phyloP scores from a whole-genome alignment of 225 moss, liverwort and hornwort species.

The Marchantia paleacea region DNA sequence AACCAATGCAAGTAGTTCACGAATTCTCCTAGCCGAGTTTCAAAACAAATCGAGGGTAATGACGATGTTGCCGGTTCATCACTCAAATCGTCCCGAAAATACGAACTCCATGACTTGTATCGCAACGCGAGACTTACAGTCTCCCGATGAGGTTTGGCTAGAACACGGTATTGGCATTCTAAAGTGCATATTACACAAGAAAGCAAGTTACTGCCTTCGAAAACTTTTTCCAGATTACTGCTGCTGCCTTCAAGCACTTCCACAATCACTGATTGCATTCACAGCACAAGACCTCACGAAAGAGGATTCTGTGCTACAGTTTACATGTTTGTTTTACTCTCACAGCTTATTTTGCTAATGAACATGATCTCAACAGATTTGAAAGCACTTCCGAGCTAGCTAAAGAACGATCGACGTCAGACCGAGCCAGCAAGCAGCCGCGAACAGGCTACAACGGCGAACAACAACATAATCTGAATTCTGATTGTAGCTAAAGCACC shows the following conservation, averaged over 20 bases:
- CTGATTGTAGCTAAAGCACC: not conserved
- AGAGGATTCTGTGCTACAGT: not conserved
- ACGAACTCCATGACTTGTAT: not conserved
- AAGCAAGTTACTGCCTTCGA: not conserved
- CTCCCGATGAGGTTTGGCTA: not conserved
- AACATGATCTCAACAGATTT: not conserved
- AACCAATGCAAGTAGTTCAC: not conserved
- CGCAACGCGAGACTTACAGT: not conserved
- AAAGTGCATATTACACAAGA: not conserved
- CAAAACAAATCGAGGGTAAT: not conserved
- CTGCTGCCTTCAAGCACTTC: not conserved
- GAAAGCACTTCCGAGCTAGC: not conserved
- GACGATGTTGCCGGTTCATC: not conserved
- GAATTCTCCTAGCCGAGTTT: not conserved
- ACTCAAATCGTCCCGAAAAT: not conserved
- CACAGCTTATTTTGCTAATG: not conserved
- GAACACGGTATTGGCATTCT: not conserved
- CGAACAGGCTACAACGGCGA: not conserved
- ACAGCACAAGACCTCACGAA: not conserved
- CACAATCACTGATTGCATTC: not conserved
- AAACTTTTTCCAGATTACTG: not conserved
- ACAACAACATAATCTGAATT: not conserved
- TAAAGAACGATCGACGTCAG: not conserved
- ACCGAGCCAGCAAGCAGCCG: not conserved
- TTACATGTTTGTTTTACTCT: not conserved